phyloP scores from a whole-genome alignment of 768 basidiomycete genomes.

The Russula dissimulans region DNA sequence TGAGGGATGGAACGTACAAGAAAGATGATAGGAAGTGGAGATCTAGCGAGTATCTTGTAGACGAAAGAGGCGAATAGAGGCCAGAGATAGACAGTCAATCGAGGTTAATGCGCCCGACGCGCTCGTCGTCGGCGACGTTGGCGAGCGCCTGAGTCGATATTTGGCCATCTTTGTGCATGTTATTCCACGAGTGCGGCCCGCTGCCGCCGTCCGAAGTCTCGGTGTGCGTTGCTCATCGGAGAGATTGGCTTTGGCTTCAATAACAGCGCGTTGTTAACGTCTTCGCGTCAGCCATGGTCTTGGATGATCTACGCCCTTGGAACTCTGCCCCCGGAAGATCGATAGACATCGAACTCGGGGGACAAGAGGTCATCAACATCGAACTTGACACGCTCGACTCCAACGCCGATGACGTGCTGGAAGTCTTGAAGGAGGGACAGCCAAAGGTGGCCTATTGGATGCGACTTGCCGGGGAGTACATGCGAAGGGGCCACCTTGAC shows the following conservation, averaged over 20 bases:
- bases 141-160: conserved; percentile 13
- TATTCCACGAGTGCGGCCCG: conserved; percentile 7
- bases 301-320: conserved; percentile 15
- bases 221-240: not conserved
- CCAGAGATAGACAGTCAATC: not conserved
- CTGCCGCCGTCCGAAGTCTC: not conserved
- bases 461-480: conserved; percentile 80
- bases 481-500: conserved; percentile 64
- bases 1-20: not conserved
- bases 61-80: not conserved
- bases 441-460: conserved; percentile 73
- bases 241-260: not conserved
- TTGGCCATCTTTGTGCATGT: conserved; percentile 17
- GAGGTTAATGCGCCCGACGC: conserved; percentile 19
- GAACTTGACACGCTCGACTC: conserved; percentile 83
- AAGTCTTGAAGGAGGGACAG: conserved; percentile 61
- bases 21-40: not conserved
- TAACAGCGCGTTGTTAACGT: not conserved
- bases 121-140: conserved; percentile 20
- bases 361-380: conserved; percentile 81
- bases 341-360: conserved; percentile 70
- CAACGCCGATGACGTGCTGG: conserved; percentile 64
- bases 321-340: conserved; percentile 25
- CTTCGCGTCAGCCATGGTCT: not conserved
- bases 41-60: not conserved